phyloP scores from a whole-genome alignment of 768 basidiomycete species.

The Suillus paluster region DNA sequence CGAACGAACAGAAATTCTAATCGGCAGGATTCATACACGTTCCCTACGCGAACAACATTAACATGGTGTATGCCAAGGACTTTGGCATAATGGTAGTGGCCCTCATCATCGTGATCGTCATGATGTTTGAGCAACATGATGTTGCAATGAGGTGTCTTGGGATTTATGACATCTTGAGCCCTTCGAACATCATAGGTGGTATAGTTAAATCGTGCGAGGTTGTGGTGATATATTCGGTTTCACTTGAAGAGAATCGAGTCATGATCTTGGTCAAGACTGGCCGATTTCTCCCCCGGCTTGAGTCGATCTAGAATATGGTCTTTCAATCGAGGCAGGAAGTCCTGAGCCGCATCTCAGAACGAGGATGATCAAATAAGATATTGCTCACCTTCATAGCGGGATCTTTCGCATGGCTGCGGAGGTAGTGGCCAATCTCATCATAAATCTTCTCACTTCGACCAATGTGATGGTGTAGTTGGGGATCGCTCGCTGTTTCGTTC shows the following conservation, averaged over 20 bases:
- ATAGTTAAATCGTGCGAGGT: not conserved
- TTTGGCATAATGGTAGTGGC: not conserved
- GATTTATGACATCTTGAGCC: slow-evolving; percentile 44
- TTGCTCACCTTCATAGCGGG: not conserved
- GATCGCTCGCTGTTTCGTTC: no score
- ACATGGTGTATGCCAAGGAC: slow-evolving; percentile 7
- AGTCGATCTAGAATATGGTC: slow-evolving; percentile 13
- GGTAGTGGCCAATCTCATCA: not conserved
- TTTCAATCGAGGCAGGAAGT: slow-evolving; percentile 11
- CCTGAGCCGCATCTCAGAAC: not conserved
- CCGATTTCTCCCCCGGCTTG: not conserved
- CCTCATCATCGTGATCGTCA: no score
- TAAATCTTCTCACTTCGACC: not conserved
- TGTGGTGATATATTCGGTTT: slow-evolving; percentile 19
- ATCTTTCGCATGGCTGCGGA: not conserved
- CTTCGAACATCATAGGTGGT: slow-evolving; percentile 36
- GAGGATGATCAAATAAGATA: slow-evolving; percentile 14
- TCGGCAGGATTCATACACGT: not conserved
- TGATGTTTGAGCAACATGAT: slow-evolving; percentile 35
- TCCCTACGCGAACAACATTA: not conserved
- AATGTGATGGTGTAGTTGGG: not conserved
- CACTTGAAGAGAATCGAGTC: slow-evolving; percentile 20
- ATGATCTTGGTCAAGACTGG: slow-evolving; percentile 16
- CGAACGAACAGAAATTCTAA: slow-evolving; percentile 3
- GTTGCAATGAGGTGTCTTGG: slow-evolving; percentile 32